Percentiles rank a stretch among this genome's conserved stretches.
These are phyloP conservation scores for Suillus subluteus DNA, from an alignment of 768 basidiomycete species.

Conservation along the genomic window DNA sequence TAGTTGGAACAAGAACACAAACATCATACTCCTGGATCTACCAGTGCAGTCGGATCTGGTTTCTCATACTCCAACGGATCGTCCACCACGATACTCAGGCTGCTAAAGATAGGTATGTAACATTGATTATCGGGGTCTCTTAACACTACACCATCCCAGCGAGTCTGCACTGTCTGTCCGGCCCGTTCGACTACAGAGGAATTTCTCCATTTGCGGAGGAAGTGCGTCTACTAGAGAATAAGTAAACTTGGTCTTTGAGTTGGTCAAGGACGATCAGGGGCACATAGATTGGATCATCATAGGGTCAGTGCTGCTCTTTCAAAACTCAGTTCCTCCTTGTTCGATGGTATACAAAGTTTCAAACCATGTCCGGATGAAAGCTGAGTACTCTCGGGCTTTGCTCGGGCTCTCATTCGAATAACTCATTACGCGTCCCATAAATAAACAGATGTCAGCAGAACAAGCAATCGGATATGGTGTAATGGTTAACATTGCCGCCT, in stretches of 20 bases:
- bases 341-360: background rate
- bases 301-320: background rate
- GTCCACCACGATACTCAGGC: conserved; percentile 31
- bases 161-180: background rate
- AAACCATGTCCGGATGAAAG: too few species aligned
- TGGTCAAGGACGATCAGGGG: background rate
- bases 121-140: background rate
- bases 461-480: conserved; percentile 54
- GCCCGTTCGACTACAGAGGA: background rate
- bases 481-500: conserved; percentile 72
- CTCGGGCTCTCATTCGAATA: too few species aligned
- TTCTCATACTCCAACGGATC: conserved; percentile 46
- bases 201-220: background rate
- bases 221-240: background rate
- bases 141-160: background rate
- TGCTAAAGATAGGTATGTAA: conserved; percentile 35
- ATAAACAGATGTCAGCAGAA: background rate
- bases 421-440: background rate
- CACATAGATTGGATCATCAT: background rate
- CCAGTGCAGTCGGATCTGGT: conserved; percentile 49
- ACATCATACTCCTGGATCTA: conserved; percentile 35
- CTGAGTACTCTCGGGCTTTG: too few species aligned
- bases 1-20: conserved; percentile 46
- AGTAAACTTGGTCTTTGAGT: background rate
- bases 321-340: background rate